Percentiles rank a stretch among this genome's conserved stretches.
These are phyloP conservation scores for Solanum paucissectum DNA, from an alignment of 257 asterid genomes.

Conservation along the genomic window DNA sequence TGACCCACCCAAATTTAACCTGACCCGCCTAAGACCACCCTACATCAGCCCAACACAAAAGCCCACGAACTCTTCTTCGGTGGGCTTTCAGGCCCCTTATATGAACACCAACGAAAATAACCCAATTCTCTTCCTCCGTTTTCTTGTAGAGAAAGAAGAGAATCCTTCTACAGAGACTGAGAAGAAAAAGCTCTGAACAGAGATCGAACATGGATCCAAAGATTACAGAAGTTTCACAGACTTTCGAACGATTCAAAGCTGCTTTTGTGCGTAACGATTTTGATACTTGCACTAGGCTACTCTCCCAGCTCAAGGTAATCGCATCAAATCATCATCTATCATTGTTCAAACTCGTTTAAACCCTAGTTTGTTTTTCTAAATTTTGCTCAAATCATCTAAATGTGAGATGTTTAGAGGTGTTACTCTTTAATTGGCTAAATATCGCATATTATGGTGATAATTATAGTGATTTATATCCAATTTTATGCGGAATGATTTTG, in stretches of 20 bases:
- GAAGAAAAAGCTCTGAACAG: not conserved
- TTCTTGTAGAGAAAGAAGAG: constrained; percentile 8
- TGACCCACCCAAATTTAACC: not conserved
- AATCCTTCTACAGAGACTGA: not conserved
- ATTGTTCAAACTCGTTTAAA: not conserved
- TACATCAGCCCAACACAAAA: not conserved
- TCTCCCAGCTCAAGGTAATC: constrained; percentile 75
- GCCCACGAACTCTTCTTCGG: not conserved
- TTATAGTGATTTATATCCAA: constrained; percentile 11
- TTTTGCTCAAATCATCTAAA: not conserved
- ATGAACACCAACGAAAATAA: not conserved
- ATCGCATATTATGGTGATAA: not conserved
- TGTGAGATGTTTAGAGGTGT: not conserved
- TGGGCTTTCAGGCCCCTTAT: not conserved
- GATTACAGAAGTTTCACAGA: constrained; percentile 51
- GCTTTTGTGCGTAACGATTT: constrained; percentile 60
- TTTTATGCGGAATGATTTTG: constrained; percentile 46
- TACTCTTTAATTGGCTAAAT: not conserved
- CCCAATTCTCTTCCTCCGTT: not conserved
- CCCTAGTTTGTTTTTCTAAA: not conserved
- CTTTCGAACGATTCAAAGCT: constrained; percentile 67
- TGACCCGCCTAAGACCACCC: too few species aligned
- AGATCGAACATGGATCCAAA: constrained; percentile 54
- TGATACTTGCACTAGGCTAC: constrained; percentile 44
- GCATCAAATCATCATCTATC: not conserved